A percentile compares a stretch with the other conserved stretches of the same genome.
Conservation (phyloP, 2,329 filamentous ascomycete genomes). For the Blumeria graminis region DNA sequence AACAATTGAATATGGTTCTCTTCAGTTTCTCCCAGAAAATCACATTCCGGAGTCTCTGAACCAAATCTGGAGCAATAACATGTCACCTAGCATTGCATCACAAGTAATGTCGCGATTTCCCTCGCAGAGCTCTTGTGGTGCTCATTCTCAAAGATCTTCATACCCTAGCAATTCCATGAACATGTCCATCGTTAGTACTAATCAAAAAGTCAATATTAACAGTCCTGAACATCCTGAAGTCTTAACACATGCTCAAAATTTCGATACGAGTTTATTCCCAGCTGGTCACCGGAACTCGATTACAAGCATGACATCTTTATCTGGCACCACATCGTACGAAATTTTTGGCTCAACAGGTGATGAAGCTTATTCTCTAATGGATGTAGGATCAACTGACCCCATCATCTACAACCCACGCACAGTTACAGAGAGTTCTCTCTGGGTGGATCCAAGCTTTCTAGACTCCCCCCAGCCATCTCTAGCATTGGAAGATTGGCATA, state of each 20-base stretch:
- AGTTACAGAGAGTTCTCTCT: constrained; percentile 2
- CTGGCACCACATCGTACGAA: too few species aligned
- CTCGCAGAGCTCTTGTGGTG: constrained; percentile 13
- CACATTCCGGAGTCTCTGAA: neutral
- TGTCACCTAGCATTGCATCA: constrained; percentile 9
- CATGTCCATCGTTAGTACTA: constrained; percentile 14
- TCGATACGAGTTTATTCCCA: too few species aligned
- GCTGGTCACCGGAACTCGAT: too few species aligned
- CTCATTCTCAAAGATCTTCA: constrained; percentile 11
- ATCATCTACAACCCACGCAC: too few species aligned
- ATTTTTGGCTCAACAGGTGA: too few species aligned
- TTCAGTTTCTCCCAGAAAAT: neutral
- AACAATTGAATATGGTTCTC: too few species aligned
- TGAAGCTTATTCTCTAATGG: too few species aligned
- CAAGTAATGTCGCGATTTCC: constrained; percentile 12
- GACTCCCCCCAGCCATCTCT: constrained; percentile 13
- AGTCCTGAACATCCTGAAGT: constrained; percentile 12
- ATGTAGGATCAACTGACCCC: too few species aligned
- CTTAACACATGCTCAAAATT: constrained; percentile 6
- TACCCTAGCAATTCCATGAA: constrained; percentile 12
- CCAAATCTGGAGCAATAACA: constrained; percentile 10
- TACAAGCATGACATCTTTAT: too few species aligned
- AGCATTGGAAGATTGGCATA: constrained; percentile 10
- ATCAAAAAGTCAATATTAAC: constrained; percentile 13
- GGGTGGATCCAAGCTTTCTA: constrained; percentile 9